Evolutionary conservation across 2,329 filamentous ascomycete genomes (phyloP), one percentile per base, ranked within the genome.

Genomic region (Beauveria asiatica): DNA sequence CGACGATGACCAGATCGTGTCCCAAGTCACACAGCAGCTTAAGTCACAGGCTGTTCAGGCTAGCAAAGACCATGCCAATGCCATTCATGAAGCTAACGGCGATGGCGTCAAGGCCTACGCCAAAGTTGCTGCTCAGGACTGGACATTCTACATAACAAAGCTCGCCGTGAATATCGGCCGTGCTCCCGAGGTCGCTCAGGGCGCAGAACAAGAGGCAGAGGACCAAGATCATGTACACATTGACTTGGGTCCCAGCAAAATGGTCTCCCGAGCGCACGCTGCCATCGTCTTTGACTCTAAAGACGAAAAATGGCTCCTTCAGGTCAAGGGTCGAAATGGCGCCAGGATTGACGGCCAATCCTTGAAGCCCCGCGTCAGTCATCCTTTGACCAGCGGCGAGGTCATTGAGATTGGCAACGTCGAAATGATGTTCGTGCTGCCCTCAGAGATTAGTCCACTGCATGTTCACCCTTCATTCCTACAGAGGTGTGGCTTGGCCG

Each of bases 361-460:
- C 21, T 76, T 95, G 60, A 89, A 88, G 68, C 81, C 86, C 56
- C 87, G 88, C 13, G 76, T 81, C 44, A 80, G 84, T 41, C 82
- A 84, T 39, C 76, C 83, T 33, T 80, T 99, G 27, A 84, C 85
- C 46, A 96, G 92, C 67, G 94, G 94, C 61, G 87, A 93, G 70
- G 90, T 97, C 48, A 87, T 99, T 61, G 92, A 96, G 69, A 90
- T 97, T 69, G 89, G 88, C 67, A 90, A 90, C 57, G 89, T 94
- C 1, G 93, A 99, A 76, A 99, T 99, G 94, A 93, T 97, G 80
- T 99, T 99, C 73, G 90, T 97, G 52, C 83, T 96, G n/a, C 93
- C 94, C 0, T 85, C 84, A 25, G 87, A 89, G 65, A 79, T 84
- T 50, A 79, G 78, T 60, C 83, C 84, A 25, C 80, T 92, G 27